Percentiles rank a stretch among this genome's conserved stretches.
These are phyloP conservation scores for Sphaerostilbella broomeana DNA, from an alignment of 2,329 filamentous ascomycete species.

Conservation along the genomic window DNA sequence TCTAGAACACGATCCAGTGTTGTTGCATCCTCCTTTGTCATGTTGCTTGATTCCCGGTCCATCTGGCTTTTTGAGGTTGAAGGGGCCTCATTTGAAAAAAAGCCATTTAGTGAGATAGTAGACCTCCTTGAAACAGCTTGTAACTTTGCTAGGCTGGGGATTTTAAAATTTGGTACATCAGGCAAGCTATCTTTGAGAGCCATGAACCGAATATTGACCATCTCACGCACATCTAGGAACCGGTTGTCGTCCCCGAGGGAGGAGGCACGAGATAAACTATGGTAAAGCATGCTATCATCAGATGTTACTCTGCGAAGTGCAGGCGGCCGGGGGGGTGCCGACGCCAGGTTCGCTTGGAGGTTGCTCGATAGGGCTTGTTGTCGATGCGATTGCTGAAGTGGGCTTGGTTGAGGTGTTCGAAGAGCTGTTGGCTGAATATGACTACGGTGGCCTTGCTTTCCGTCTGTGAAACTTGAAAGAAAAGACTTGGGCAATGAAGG, in stretches of 20 bases:
- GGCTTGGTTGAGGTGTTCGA: neutral
- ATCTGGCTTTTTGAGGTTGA: slow-evolving; percentile 21
- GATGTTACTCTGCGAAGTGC: slow-evolving; percentile 30
- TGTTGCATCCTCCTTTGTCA: slow-evolving; percentile 20
- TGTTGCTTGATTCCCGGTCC: slow-evolving; percentile 13
- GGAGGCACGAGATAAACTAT: slow-evolving; percentile 69
- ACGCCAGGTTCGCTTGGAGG: neutral
- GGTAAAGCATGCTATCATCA: slow-evolving; percentile 72
- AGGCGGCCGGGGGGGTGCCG: slow-evolving; percentile 19
- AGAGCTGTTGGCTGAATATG: neutral
- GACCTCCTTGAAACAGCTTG: slow-evolving; percentile 27
- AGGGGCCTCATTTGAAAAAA: slow-evolving; percentile 22
- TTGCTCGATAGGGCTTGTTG: slow-evolving; percentile 2
- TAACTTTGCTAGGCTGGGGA: slow-evolving; percentile 55
- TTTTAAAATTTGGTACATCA: slow-evolving; percentile 69
- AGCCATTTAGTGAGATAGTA: slow-evolving; percentile 27
- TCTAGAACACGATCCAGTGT: slow-evolving; percentile 53
- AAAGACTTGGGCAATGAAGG: slow-evolving; percentile 39
- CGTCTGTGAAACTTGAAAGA: slow-evolving; percentile 31
- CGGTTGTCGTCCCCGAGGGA: slow-evolving; percentile 77
- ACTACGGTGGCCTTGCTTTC: slow-evolving; percentile 13
- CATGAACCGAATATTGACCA: slow-evolving; percentile 84
- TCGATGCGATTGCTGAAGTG: neutral
- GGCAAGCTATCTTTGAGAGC: slow-evolving; percentile 83
- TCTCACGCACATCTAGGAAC: slow-evolving; percentile 73